phyloP scores from a whole-genome alignment of 352 stramenopile genomes.

The Pythium myriotylum region DNA sequence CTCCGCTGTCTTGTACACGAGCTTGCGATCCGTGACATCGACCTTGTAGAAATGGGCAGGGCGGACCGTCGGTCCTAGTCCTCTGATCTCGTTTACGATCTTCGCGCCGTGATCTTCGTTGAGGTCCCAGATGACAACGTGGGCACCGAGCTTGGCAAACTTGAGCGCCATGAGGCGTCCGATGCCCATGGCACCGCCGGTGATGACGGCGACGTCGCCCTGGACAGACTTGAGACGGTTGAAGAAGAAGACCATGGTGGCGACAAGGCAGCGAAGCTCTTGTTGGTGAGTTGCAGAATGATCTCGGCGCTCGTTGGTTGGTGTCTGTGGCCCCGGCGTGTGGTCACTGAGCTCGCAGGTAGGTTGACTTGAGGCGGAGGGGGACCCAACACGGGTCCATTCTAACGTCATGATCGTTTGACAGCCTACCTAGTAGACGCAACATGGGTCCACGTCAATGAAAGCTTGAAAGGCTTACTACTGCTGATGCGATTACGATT shows the following conservation, averaged over 20 bases:
- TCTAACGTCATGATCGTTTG: too few relatives aligned
- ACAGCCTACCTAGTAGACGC: too few relatives aligned
- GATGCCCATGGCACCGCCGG: constrained; percentile 37
- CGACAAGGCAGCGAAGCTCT: too few relatives aligned
- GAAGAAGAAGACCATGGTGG: constrained; percentile 30
- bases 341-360: too few relatives aligned
- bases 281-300: too few relatives aligned
- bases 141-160: constrained; percentile 40
- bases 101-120: constrained; percentile 32
- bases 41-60: constrained; percentile 32
- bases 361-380: too few relatives aligned
- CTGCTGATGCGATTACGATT: too few relatives aligned
- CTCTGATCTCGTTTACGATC: constrained; percentile 39
- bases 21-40: constrained; percentile 39
- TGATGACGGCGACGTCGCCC: constrained; percentile 35
- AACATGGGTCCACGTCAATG: too few relatives aligned
- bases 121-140: constrained; percentile 46
- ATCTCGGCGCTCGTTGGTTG: too few relatives aligned
- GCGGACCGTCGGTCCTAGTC: constrained; percentile 15
- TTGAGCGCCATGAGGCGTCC: constrained; percentile 40
- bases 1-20: constrained; percentile 31
- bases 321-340: too few relatives aligned
- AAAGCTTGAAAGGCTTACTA: too few relatives aligned
- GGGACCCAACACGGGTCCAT: too few relatives aligned
- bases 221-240: constrained; percentile 24